phyloP scores from a whole-genome alignment of 192 early-diverging fungal genomes.

The Backusella psychrophila region DNA sequence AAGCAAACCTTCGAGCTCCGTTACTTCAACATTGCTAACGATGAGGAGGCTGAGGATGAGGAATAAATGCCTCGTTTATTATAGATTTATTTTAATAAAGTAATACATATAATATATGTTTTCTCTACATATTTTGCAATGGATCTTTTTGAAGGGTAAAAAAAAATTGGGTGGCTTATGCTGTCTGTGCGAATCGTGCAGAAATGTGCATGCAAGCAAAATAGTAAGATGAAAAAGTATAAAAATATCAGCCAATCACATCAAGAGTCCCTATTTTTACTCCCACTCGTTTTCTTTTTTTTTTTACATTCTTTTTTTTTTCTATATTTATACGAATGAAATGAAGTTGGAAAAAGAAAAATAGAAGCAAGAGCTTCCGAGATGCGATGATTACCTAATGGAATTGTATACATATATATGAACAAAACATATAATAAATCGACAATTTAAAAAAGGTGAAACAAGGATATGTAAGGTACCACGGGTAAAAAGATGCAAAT shows the following conservation, averaged over 20 bases:
- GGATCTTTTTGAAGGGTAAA: slow-evolving; percentile 7
- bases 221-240: not conserved
- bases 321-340: not conserved
- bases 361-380: not conserved
- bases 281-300: not conserved
- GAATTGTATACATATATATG: not conserved
- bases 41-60: slow-evolving; percentile 76
- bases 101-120: not conserved
- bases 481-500: not conserved
- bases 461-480: not conserved
- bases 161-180: slow-evolving; percentile 20
- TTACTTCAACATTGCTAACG: slow-evolving; percentile 90
- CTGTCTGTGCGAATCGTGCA: not conserved
- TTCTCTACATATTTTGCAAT: not conserved
- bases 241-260: not conserved
- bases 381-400: not conserved
- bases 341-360: not conserved
- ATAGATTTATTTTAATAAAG: slow-evolving; percentile 9
- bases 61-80: slow-evolving; percentile 27
- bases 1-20: slow-evolving; percentile 93
- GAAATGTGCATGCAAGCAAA: not conserved
- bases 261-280: not conserved
- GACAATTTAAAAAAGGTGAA: not conserved
- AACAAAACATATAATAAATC: not conserved
- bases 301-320: not conserved